Base-by-base conservation (phyloP, 129 eudicot genomes). In the Deinandra increscens region DNA sequence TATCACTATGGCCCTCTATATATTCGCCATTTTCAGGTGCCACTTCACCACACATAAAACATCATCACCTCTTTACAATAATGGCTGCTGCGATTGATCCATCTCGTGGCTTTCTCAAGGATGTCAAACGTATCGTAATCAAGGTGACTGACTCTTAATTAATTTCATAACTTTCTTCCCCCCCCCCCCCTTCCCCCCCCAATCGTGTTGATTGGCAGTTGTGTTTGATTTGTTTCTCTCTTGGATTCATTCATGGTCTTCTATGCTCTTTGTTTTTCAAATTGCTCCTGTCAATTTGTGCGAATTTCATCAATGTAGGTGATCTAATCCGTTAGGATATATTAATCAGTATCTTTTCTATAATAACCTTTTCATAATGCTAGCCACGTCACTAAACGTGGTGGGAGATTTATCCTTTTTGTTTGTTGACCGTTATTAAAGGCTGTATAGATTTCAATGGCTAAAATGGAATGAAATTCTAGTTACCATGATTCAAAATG, bases 121-220 rank as follows among this genome's bases (percentile, higher is more conserved):
- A 85, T 53, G 98, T 91, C 38, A 91, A 88, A 79, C 96, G 96
- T 33, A 65, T 91, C 46, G 82, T 91, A 43, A 68, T 91, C 55
- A 88, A 88, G 96, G 96, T 88, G 20, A 17, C 46, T 20, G 22
- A n/a, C n/a, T n/a, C n/a, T n/a, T n/a, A n/a, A n/a, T 14, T 74
- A 44, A 49, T 45, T 54, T 72, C 64, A 14, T 19, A 33, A 5
- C n/a, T n/a, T n/a, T n/a, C 2, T 19, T 9, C 23, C 26, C 2
- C n/a, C n/a, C n/a, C n/a, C n/a, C n/a, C n/a, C n/a, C 39, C 11
- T 34, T 44, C 37, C 22, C 29, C 15, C 26, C n/a, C 6, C 18
- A 46, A 41, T 64, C 63, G 29, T 19, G 12, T 63, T 18, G 64
- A 46, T 64, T 64, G 51, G 6, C 4, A 15, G 14, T 39, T 64